phyloP scores from a whole-genome alignment of 116 monocot genomes.

The Trichopus zeylanicus region DNA sequence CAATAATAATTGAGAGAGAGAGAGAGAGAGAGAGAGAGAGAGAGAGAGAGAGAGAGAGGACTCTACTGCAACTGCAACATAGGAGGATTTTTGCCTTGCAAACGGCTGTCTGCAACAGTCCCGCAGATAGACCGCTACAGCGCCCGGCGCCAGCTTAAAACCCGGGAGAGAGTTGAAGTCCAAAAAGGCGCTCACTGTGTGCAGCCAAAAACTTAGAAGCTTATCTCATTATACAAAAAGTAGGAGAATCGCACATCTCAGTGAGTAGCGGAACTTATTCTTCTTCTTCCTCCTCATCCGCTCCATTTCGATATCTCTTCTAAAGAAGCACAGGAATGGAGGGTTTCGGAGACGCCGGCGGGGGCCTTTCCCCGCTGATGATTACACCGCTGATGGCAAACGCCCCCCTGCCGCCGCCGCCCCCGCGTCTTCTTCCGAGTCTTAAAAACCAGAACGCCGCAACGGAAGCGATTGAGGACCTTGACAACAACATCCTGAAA shows the following conservation, averaged over 20 bases:
- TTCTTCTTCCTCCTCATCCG: too few species aligned
- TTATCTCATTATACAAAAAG: too few species aligned
- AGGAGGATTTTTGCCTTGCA: slow-evolving; percentile 2
- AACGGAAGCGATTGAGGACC: not conserved
- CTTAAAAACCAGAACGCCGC: not conserved
- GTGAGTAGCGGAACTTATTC: too few species aligned
- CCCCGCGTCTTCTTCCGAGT: not conserved
- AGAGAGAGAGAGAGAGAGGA: not conserved
- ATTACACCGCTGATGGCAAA: slow-evolving; percentile 36
- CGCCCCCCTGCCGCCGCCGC: not conserved
- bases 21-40: not conserved
- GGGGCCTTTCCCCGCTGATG: slow-evolving; percentile 33
- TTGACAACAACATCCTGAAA: slow-evolving; percentile 28
- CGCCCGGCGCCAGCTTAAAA: slow-evolving; percentile 4
- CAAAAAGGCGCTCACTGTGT: too few species aligned
- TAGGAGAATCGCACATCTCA: too few species aligned
- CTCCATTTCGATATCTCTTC: not conserved
- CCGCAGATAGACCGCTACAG: not conserved
- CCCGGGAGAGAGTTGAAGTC: not conserved
- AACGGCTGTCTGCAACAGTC: not conserved
- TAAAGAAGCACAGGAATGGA: not conserved
- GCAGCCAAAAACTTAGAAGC: not conserved
- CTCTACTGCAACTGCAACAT: slow-evolving; percentile 6
- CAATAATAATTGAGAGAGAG: not conserved
- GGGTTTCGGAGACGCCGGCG: slow-evolving; percentile 8